phyloP scores from a whole-genome alignment of 2,329 filamentous ascomycete genomes.

The Periconia macrospinosa region DNA sequence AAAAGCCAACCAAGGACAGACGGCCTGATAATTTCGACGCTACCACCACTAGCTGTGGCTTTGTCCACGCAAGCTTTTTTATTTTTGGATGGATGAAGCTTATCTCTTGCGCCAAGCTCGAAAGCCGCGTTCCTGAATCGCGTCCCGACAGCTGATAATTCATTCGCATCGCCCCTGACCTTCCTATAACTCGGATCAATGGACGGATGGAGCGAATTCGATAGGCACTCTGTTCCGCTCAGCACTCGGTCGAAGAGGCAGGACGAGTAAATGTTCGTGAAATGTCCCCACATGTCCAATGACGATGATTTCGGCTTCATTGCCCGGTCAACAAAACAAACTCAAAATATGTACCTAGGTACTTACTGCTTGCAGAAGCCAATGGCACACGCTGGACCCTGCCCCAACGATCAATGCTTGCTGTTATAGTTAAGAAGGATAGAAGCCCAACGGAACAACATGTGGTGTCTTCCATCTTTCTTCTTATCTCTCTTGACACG shows the following conservation, averaged over 20 bases:
- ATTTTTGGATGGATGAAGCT: background rate
- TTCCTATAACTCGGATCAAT: conserved; percentile 7
- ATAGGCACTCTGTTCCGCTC: conserved; percentile 15
- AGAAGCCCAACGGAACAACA: too few relatives aligned
- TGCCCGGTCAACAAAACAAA: background rate
- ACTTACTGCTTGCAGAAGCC: conserved; percentile 23
- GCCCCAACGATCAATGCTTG: too few relatives aligned
- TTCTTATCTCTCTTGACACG: too few relatives aligned
- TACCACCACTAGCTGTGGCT: background rate
- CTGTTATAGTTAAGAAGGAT: too few relatives aligned
- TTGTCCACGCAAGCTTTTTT: background rate
- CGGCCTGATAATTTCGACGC: background rate
- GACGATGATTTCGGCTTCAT: conserved; percentile 4
- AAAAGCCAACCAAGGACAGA: background rate
- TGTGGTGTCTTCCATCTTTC: too few relatives aligned
- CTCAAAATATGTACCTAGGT: conserved; percentile 4
- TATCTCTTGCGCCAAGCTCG: background rate
- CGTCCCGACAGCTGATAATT: background rate
- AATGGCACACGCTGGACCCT: conserved; percentile 27
- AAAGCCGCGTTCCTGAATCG: background rate
- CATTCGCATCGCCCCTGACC: background rate
- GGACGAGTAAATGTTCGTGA: conserved; percentile 29
- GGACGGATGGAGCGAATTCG: conserved; percentile 28
- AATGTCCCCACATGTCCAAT: conserved; percentile 32
- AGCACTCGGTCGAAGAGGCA: conserved; percentile 29